Base-by-base conservation (phyloP, 768 basidiomycete genomes). In the Boletus rubroflammeus region DNA sequence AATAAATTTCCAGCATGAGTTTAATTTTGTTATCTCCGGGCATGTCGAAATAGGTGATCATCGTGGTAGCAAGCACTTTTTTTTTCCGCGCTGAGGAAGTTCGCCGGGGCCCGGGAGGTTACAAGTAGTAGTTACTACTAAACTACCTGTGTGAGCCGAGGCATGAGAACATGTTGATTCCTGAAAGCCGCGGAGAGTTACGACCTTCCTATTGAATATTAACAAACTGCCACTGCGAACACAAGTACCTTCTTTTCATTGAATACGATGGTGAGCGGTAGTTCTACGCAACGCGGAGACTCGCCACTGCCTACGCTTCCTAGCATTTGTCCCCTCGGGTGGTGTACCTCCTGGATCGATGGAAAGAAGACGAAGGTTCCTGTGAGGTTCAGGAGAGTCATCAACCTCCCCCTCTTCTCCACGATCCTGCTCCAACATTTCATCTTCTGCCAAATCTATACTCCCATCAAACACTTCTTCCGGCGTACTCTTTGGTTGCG, bases 401-500 rank as follows among this genome's bases (percentile, higher is more conserved):
- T 93, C 90, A 14, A 84, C 81, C 66, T 90, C 89, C 3, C 80
- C 84, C 53, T 90, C 90, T 67, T 88, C 88, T 6, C 82, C 83
- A 23, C 85, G 78, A 48, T 93, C 90, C 59, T 85, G 83, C 55
- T 93, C 90, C 50, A 90, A 65, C 17, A 91, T 78, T 59, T 93
- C 90, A 53, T 90, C 82, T 62, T 92, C 90, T 41, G 77, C 72
- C 57, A 93, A 64, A 61, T 93, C 90, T 52, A 90, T 85, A 56
- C 81, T 78, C 32, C 79, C 81, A 54, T 76, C 74, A 62, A 83
- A 84, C 29, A 90, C 84, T 32, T 85, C 81, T 46, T 89, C 86
- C 2, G 86, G 84, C 7, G 78, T 84, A 26, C 81, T 75, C 46
- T 75, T 75, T 17, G 67, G 60, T 2, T 73, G 64, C 9, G 62